Evolutionary conservation across 2,329 filamentous ascomycete genomes (phyloP).

Genomic region (Cladophialophora carrionii): DNA sequence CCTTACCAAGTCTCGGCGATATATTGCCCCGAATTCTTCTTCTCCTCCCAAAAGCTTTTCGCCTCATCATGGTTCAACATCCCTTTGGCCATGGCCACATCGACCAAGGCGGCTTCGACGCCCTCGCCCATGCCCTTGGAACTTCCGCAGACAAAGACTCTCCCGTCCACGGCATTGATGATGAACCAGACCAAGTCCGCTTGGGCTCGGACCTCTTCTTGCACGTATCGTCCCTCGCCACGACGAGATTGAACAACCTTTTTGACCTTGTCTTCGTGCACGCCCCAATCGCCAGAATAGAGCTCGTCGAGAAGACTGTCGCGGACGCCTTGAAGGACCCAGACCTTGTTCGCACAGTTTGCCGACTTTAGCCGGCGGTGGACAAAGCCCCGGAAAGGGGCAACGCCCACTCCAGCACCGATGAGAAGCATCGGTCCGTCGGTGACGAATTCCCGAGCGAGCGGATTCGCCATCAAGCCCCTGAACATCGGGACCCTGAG

Average conservation of each 20-base stretch:
- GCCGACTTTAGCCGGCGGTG: conserved; percentile 90
- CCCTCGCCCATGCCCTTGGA: conserved; percentile 97
- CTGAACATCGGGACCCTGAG: conserved; percentile 95
- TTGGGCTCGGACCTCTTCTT: conserved; percentile 89
- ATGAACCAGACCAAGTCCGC: conserved; percentile 98
- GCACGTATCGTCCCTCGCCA: conserved; percentile 86
- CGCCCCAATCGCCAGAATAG: conserved; percentile 94
- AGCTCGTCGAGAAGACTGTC: conserved; percentile 94
- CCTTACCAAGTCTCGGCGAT: conserved; percentile 66
- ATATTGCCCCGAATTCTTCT: conserved; percentile 91
- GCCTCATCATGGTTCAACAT: conserved; percentile 82
- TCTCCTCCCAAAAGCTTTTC: conserved; percentile 82
- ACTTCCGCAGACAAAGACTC: conserved; percentile 94
- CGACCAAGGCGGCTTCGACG: conserved; percentile 81
- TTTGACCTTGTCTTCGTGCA: conserved; percentile 85
- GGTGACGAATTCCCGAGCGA: conserved; percentile 86
- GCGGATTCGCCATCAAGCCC: conserved; percentile 93
- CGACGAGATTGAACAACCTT: conserved; percentile 75
- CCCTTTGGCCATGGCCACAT: conserved; percentile 91
- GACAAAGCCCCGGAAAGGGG: conserved; percentile 96
- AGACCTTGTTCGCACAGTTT: conserved; percentile 97
- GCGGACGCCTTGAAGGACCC: conserved; percentile 92
- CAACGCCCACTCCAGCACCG: conserved; percentile 93
- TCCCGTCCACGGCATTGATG: conserved; percentile 91
- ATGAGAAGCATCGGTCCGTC: conserved; percentile 98